Evolutionary conservation across 768 basidiomycete genomes (phyloP).

Genomic region (Nevesoporus exiguus): DNA sequence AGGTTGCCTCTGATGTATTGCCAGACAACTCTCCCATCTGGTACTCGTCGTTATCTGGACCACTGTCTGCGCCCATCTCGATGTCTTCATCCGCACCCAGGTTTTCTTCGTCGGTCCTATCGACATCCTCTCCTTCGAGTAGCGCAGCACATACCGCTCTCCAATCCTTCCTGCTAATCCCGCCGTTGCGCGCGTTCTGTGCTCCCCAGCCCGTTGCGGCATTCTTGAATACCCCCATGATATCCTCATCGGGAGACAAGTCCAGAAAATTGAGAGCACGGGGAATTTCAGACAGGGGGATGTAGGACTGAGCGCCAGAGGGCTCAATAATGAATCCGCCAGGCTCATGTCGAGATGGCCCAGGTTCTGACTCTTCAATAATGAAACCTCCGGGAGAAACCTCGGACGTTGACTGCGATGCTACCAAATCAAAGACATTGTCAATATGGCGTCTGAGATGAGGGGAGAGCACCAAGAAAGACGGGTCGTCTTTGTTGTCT

Average conservation of each 20-base stretch:
- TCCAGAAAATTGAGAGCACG: constrained; percentile 59
- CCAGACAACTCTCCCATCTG: constrained; percentile 22
- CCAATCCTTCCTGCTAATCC: constrained; percentile 69
- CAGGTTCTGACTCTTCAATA: constrained; percentile 21
- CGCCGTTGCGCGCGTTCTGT: constrained; percentile 28
- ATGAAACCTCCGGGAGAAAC: constrained; percentile 34
- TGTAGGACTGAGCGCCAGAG: constrained; percentile 25
- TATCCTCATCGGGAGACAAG: constrained; percentile 68
- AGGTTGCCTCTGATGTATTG: constrained; percentile 22
- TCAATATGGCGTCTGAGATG: constrained; percentile 48
- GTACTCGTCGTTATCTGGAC: constrained; percentile 31
- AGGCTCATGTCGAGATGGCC: constrained; percentile 14
- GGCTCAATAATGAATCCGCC: constrained; percentile 33
- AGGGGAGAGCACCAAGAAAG: constrained; percentile 41
- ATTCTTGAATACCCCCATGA: constrained; percentile 68
- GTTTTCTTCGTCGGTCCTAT: constrained; percentile 21
- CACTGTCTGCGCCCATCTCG: constrained; percentile 24
- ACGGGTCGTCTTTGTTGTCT: constrained; percentile 18
- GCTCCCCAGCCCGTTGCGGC: constrained; percentile 71
- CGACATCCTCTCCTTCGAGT: constrained; percentile 42
- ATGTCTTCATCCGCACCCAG: constrained; percentile 13
- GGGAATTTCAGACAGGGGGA: constrained; percentile 58
- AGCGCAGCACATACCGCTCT: constrained; percentile 76
- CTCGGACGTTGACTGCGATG: constrained; percentile 9
- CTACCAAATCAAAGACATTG: constrained; percentile 43